A percentile compares a stretch with the other conserved stretches of the same genome.
These are phyloP conservation scores for Xylariaceae sp. DNA, from an alignment of 2,329 filamentous ascomycete genomes.

Conservation along the genomic window DNA sequence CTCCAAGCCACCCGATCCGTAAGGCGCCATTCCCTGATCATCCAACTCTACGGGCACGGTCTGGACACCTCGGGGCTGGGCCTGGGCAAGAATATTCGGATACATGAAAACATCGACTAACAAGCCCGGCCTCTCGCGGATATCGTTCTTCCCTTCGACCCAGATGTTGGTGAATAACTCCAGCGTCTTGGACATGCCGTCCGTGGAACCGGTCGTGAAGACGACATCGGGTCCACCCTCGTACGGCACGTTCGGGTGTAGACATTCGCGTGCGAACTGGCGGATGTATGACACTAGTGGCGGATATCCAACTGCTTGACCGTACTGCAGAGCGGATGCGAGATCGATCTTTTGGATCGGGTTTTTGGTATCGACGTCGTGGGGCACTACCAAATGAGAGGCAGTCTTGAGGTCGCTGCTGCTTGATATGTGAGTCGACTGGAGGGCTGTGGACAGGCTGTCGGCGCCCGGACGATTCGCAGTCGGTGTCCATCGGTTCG, in stretches of 20 bases:
- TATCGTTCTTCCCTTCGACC: constrained; percentile 63
- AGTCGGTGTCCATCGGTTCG: constrained; percentile 69
- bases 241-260: constrained; percentile 82
- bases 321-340: constrained; percentile 80
- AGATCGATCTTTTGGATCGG: constrained; percentile 71
- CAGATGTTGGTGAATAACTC: constrained; percentile 74
- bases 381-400: constrained; percentile 64
- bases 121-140: constrained; percentile 68
- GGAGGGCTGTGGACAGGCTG: constrained; percentile 22
- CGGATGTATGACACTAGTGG: constrained; percentile 73
- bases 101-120: constrained; percentile 80
- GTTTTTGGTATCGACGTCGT: constrained; percentile 47
- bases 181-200: constrained; percentile 76
- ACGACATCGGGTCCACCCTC: constrained; percentile 70
- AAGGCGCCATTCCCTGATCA: constrained; percentile 70
- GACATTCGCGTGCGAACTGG: constrained; percentile 69
- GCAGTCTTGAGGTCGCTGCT: constrained; percentile 26
- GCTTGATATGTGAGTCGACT: constrained; percentile 1
- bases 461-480: constrained; percentile 52
- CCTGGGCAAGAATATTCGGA: constrained; percentile 68
- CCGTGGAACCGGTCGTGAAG: constrained; percentile 77
- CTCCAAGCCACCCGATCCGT: constrained; percentile 68
- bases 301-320: constrained; percentile 75
- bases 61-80: constrained; percentile 65
- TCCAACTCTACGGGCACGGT: constrained; percentile 73